Evolutionary conservation across 306 rosid species (phyloP), one percentile per base, ranked within the genome.

Genomic region (Malus sieversii): DNA sequence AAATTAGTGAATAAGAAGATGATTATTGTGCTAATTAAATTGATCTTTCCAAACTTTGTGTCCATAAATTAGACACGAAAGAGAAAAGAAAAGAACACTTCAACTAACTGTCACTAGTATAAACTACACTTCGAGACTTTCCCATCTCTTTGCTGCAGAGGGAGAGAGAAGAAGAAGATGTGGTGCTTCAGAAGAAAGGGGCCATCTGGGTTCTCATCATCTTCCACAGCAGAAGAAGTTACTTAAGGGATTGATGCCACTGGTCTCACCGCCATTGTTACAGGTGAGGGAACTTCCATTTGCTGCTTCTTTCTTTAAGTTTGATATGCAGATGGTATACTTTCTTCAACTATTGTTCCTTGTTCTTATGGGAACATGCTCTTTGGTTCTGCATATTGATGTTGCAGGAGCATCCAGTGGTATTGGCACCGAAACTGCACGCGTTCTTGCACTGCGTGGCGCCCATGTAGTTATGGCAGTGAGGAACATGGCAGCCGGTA

Each of bases 371-470:
- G 30, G 38, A 25, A 7, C 32, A 48, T 72, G 40, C 4, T 63
- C 30, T 51, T 33, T 86, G 70, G 22, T 42, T 77, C 19, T 70
- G 80, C 70, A 32, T 76, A 77, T 75, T 64, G 32, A 66, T 4
- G 27, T 82, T 60, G 78, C 86, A 92, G 98, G 98, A 82, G 87
- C 96, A 65, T 86, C 93, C 8, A 84, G 89, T 83, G 98, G 98
- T 5, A 94, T 90, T 80, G 97, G 97, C 22, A 80, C 73, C 32
- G 98, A 94, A 84, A 90, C 96, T 29, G 51, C 94, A 3, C 77
- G 95, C 25, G 97, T 91, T 79, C 97, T 94, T 60, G 98, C 96
- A 30, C 67, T 90, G 86, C 95, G 87, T 38, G 98, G 98, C 57
- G 96, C 83, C 48, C 97, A 84, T 64, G 98, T 95, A 57, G 74